A percentile compares a stretch with the other conserved stretches of the same genome.
These are phyloP conservation scores for Tylopilus subfusipes DNA, from an alignment of 768 basidiomycete species.

Conservation along the genomic window DNA sequence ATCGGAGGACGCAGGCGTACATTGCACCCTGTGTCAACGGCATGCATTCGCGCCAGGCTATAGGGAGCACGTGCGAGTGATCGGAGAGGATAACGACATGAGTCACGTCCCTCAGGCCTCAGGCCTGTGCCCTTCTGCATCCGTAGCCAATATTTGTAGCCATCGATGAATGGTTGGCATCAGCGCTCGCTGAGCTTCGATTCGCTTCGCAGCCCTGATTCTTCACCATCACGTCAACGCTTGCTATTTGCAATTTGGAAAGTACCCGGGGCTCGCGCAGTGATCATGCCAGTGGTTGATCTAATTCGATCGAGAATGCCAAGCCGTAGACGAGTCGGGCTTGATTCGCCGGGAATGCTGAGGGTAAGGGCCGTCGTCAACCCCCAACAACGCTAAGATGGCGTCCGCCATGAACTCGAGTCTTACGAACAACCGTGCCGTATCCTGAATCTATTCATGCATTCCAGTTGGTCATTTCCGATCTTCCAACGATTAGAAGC, in stretches of 20 bases:
- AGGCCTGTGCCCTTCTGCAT: conserved; percentile 8
- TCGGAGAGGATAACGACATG: not conserved
- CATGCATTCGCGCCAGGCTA: not conserved
- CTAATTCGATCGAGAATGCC: not conserved
- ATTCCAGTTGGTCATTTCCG: not conserved
- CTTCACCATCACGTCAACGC: not conserved
- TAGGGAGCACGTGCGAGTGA: not conserved
- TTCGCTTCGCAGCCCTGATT: not conserved
- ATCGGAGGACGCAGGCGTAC: not conserved
- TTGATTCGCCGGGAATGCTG: not conserved
- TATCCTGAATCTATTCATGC: not conserved
- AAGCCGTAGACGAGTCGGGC: not conserved
- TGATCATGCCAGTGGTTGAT: not conserved
- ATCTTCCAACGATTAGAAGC: not conserved
- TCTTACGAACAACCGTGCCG: not conserved
- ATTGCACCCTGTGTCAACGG: not conserved
- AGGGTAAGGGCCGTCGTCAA: not conserved
- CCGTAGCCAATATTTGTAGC: not conserved
- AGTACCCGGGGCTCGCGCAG: not conserved
- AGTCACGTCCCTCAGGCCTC: not conserved
- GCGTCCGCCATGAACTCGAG: not conserved
- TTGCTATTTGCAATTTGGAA: conserved; percentile 3
- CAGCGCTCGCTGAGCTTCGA: not conserved
- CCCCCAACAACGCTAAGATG: not conserved
- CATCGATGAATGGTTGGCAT: not conserved